Evolutionary conservation across 306 rosid genomes (phyloP), one percentile per base, ranked within the genome.

Genomic region (Datisca glomerata): DNA sequence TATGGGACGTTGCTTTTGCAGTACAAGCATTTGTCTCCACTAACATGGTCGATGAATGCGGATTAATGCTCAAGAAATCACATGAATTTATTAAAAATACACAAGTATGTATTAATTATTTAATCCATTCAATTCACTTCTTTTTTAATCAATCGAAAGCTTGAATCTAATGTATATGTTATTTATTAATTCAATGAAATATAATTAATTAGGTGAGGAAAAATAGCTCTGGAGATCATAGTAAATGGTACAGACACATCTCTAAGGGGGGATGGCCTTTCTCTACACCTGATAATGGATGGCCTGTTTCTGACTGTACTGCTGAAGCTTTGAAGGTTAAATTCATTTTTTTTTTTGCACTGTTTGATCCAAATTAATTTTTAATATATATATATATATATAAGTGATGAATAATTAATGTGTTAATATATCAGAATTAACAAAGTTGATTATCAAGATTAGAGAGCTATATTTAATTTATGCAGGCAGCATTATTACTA

Each of bases 241-340:
- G 60, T 36, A 0, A 54, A 6, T 71, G 84, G 83, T 69, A 68
- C 35, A 80, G 95, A 14, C 93, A 76, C 56, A 66, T 63, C 21
- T 45, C 69, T 0, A 85, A 74, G 59, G 95, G 93, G 14, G 93
- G 84, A 23, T 85, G 86, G 84, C 62, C 84, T 45, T 79, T 85
- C 71, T 80, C 95, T 15, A 85, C 79, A 57, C 33, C 52, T 2
- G 95, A 85, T 49, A 60, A 80, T 28, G 81, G 75, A 15, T 85
- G 95, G 95, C 49, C 65, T 21, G 79, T 56, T 34, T 66, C 87
- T 1, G 95, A 85, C 43, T 76, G 84, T 39, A 76, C 93, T 23
- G 74, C 87, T 5, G 93, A 76, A 71, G 81, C 73, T 50, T 61
- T 85, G 36, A 72, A 85, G 86, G 95, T 74, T 59, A 25, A 24